Base-by-base conservation (phyloP, 768 basidiomycete species). In the Termitomyces sp. region DNA sequence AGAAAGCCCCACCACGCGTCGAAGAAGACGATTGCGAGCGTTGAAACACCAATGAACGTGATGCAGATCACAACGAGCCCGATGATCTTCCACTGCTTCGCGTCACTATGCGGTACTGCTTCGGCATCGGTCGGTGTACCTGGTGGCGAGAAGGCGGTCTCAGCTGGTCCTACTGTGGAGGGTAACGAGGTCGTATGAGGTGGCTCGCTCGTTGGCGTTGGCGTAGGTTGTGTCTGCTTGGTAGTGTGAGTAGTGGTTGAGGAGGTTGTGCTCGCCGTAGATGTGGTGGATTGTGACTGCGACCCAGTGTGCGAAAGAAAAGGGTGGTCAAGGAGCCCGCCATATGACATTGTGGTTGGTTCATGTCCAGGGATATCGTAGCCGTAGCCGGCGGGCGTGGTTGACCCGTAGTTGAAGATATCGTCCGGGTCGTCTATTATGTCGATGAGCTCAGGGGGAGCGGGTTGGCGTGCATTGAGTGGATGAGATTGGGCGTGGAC, bases 1-100 rank as follows among this genome's bases (percentile, higher is more conserved):
- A 88, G 57, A 70, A 89, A 85, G 28, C 82, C 78, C 81, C 81
- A 86, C 81, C 88, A 86, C 39, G 84, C 80, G 73, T 92, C 89
- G 73, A 89, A 90, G 73, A 87, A 91, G 33, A 87, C 80, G 58
- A 85, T 74, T 8, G 80, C 74, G 53, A 90, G 76, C 64, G 88
- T 79, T 54, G 81, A 73, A 3, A 75, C 77, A 32, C 79, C 86
- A 55, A 91, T 75, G 40, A 83, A 77, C 52, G 79, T 85, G 66
- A 91, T 78, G n/a, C 81, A 77, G 62, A 89, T 82, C 58, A 89
- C 79, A 13, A 81, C 79, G 60, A 91, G 82, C 20, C 90, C 89
- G 56, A 91, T 80, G 49, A 88, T 80, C 72, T 88, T 87, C 89
- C 89, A 90, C 68, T 83, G 75, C 33, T 77, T 79, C 22, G 80